These are phyloP conservation scores for Saturnispora ahearnii DNA, from an alignment of 805 yeast genomes.

Conservation along the genomic window DNA sequence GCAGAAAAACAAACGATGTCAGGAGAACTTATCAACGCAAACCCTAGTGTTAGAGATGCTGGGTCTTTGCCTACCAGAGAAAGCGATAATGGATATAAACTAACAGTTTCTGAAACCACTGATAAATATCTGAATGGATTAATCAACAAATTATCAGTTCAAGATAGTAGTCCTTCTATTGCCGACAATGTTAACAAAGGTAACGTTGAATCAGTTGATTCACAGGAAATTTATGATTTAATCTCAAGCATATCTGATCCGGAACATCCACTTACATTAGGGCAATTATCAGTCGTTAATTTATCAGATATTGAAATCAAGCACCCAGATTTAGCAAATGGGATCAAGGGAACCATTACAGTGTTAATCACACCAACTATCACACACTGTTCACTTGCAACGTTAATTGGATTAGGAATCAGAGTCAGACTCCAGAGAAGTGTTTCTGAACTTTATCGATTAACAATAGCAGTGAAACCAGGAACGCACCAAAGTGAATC, in stretches of 20 bases:
- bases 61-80: conserved; percentile 66
- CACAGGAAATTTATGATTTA: conserved; percentile 84
- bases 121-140: conserved; percentile 3
- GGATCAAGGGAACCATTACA: conserved; percentile 57
- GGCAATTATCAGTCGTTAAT: conserved; percentile 90
- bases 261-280: conserved; percentile 91
- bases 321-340: conserved; percentile 42
- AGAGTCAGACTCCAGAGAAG: conserved; percentile 86
- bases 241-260: conserved; percentile 89
- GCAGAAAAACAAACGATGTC: neutral
- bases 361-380: conserved; percentile 94
- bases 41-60: conserved; percentile 75
- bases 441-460: conserved; percentile 75
- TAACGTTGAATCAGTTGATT: conserved; percentile 57
- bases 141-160: conserved; percentile 2
- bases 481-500: conserved; percentile 94
- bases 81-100: neutral
- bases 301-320: conserved; percentile 66
- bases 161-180: neutral
- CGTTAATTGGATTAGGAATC: conserved; percentile 90
- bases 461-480: conserved; percentile 70
- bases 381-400: conserved; percentile 94
- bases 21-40: conserved; percentile 75
- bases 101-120: neutral
- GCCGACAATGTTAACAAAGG: neutral